Base-by-base conservation (phyloP, 2,329 filamentous ascomycete species). In the Fusarium xylarioides region DNA sequence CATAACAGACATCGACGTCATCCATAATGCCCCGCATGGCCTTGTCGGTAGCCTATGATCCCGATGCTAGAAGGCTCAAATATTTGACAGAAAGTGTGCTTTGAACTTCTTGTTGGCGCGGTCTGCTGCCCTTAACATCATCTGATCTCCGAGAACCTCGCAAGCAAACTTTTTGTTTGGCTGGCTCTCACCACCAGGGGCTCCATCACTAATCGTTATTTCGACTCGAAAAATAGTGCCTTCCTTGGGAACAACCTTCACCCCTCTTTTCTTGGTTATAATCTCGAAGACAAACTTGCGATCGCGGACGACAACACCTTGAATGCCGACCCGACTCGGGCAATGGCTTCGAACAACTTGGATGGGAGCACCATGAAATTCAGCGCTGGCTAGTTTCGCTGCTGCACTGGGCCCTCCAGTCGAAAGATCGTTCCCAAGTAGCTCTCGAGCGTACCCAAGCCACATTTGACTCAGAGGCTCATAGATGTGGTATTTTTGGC, bases 41-140 rank as follows among this genome's bases (percentile, higher is more conserved):
- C 15, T 42, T 54, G 34, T 40, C 14, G 19, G 11, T 28, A n/a
- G 21, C 4, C 4, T 28, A 18, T 28, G 19, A n/a, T 54, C 19
- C 15, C 8, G 19, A 28, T 16, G 14, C 32, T 32, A 16, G 10
- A 23, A 12, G 21, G 11, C 32, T 92, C 85, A 97, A 19, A 97
- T 81, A 73, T 93, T 91, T 54, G 91, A 87, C 71, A 95, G 85
- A 77, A 93, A 94, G 80, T 95, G 95, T 79, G 90, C 87, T 83
- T 96, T 97, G 83, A 97, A 97, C 84, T 97, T 98, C 83, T 91
- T 94, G 77, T 93, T 97, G 54, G 95, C 94, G 28, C 96, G 86
- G 80, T 98, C 95, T 21, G 92, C 91, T 5, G 95, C 91, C 16
- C 95, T 88, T 74, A 91, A 90, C 86, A 94, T 90, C 78, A 98